These are phyloP conservation scores for Chlorophyllum brunneum DNA, from an alignment of 768 basidiomycete species.

Conservation along the genomic window DNA sequence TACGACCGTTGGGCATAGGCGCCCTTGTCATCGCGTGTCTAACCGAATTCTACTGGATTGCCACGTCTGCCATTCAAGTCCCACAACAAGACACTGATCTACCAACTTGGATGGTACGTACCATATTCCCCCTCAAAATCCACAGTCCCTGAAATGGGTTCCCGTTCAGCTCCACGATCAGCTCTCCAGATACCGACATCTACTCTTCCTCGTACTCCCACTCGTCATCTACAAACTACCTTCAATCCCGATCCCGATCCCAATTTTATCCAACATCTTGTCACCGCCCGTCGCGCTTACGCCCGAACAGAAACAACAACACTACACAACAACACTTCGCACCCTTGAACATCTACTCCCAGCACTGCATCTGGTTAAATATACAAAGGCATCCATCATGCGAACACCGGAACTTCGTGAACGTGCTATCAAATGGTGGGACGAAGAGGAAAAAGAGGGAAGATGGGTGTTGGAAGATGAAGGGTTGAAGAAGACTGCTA, in stretches of 20 bases:
- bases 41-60: constrained; percentile 51
- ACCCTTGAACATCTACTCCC: constrained; percentile 35
- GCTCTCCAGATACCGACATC: constrained; percentile 48
- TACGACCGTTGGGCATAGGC: constrained; percentile 38
- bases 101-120: constrained; percentile 33
- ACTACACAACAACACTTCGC: constrained; percentile 13
- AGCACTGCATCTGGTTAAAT: constrained; percentile 52
- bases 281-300: constrained; percentile 25
- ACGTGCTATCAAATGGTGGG: constrained; percentile 55
- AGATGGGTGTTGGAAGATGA: constrained; percentile 44
- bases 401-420: constrained; percentile 45
- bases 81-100: constrained; percentile 31
- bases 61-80: constrained; percentile 45
- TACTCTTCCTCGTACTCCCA: constrained; percentile 57
- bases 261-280: constrained; percentile 24
- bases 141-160: not conserved
- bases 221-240: constrained; percentile 37
- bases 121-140: not conserved
- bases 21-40: constrained; percentile 45
- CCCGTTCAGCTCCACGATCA: constrained; percentile 60
- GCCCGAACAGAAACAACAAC: constrained; percentile 11
- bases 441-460: constrained; percentile 49
- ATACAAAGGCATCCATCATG: constrained; percentile 53
- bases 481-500: constrained; percentile 42
- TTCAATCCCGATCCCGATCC: constrained; percentile 26